Base-by-base conservation (phyloP, 306 rosid species). In the Quercus wislizeni region DNA sequence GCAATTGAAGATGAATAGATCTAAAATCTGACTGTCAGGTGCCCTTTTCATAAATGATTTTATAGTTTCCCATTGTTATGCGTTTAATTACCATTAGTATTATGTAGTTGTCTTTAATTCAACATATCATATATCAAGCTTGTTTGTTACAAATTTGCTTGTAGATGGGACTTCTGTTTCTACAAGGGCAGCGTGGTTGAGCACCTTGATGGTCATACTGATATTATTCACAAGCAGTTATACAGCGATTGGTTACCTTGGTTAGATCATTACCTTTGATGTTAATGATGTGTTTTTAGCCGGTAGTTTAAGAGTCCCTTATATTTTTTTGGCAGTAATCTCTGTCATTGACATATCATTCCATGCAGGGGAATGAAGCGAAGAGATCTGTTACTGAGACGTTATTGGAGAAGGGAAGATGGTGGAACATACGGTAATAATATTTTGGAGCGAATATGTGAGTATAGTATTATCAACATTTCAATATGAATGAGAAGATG, bases 401-500 rank as follows among this genome's bases (percentile, higher is more conserved):
- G 98, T 54, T 94, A 94, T 54, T 94, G 98, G 98, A 94, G 98
- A 84, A 89, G 98, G 79, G 97, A 94, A 80, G 97, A 94, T 11
- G 97, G 89, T 84, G 98, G 98, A 68, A 91, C 98, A 88, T 94
- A 94, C 70, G 97, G 98, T 94, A 87, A 4, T 58, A 30, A 72
- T 59, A n/a, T 69, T 78, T 25, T 70, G 64, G 71, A 67, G 61
- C 27, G 20, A 33, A 67, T 67, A 33, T 31, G 25, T 67, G 12
- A 67, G 18, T 35, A 35, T 19, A 18, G 12, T 33, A 17, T 8
- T 8, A 31, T 35, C 52, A 67, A 67, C 72, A 17, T 23, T 18
- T 67, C 72, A 18, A 67, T n/a, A 6, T 67, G 72, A 33, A 67
- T 33, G 51, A 67, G 52, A 19, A 67, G 20, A n/a, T 67, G 38